Evolutionary conservation across 2,329 filamentous ascomycete genomes (phyloP), one percentile per base, ranked within the genome.

Genomic region (Diaporthe destruens): DNA sequence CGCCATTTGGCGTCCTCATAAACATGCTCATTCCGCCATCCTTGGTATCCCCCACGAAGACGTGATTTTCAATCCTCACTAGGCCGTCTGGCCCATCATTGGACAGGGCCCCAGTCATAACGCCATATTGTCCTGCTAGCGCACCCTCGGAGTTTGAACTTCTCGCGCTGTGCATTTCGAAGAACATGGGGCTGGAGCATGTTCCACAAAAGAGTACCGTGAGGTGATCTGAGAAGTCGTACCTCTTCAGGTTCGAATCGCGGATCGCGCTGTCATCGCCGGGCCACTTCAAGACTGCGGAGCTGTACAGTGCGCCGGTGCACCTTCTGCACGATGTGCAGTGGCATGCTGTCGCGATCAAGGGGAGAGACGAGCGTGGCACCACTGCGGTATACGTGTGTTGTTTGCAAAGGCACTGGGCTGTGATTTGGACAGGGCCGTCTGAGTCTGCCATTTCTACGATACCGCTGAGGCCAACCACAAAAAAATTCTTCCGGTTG

Each of bases 21-120:
- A 86, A 89, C 1, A 81, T 76, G 2, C 82, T 82, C 1, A 86
- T 82, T 0, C 88, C 88, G 2, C 87, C 88, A 75, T 90, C 88
- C 1, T 81, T 36, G 0, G 88, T 89, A 71, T 89, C 87, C 0
- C 78, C 82, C 0, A 88, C 79, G 71, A 84, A 87, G 3, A 85
- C 82, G 70, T 87, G 84, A 1, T 81, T 72, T 0, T 65, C 74
- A 49, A 82, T 79, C 14, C 75, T 74, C 32, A 86, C 66, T 9
- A 87, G 55, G 8, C 77, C 76, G 0, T 72, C 69, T 6, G 77
- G 75, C 0, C 76, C 74, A 0, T 78, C 66, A 54, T 85, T 84
- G 0, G 70, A 67, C 44, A 87, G 75, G 0, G 77, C 76, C 0
- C 86, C 86, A 0, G 82, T 84, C 2, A 84, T 79, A 0, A 84